Conservation (phyloP, 2,329 filamentous ascomycete species). For the Trichoderma citrinoviride region DNA sequence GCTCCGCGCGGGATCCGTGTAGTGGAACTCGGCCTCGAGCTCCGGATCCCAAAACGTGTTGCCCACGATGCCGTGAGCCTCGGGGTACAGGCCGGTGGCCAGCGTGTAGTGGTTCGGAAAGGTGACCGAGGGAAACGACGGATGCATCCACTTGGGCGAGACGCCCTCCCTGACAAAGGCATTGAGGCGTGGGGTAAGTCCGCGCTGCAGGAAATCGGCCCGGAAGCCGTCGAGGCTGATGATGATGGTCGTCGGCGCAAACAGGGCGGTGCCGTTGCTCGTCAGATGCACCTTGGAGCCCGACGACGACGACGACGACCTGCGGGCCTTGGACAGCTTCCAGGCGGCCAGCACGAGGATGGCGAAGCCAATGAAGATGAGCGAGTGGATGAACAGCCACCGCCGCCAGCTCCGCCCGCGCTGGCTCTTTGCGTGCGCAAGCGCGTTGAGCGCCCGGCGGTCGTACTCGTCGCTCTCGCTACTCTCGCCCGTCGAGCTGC, state of each 20-base stretch:
- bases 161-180: conserved; percentile 78
- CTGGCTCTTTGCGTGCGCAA: conserved; percentile 46
- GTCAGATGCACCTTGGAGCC: conserved; percentile 38
- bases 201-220: conserved; percentile 83
- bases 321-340: conserved; percentile 54
- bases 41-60: conserved; percentile 92
- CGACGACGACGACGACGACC: conserved; percentile 26
- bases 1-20: conserved; percentile 72
- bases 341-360: conserved; percentile 57
- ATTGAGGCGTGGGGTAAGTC: conserved; percentile 77
- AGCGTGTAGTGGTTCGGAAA: conserved; percentile 97
- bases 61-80: conserved; percentile 87
- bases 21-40: conserved; percentile 77
- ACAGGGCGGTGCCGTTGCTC: conserved; percentile 84
- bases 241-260: conserved; percentile 87
- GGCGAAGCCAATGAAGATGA: conserved; percentile 53
- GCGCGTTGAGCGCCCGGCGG: conserved; percentile 49
- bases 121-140: conserved; percentile 92
- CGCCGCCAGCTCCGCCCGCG: conserved; percentile 54
- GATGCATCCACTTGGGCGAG: conserved; percentile 87
- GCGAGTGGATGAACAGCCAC: conserved; percentile 52
- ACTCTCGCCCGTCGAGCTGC: conserved; percentile 61
- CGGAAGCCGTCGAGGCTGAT: conserved; percentile 95
- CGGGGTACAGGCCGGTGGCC: conserved; percentile 87
- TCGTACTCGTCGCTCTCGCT: conserved; percentile 61